Base-by-base conservation (phyloP, 2,329 filamentous ascomycete genomes). In the Fusarium staphyleae region DNA sequence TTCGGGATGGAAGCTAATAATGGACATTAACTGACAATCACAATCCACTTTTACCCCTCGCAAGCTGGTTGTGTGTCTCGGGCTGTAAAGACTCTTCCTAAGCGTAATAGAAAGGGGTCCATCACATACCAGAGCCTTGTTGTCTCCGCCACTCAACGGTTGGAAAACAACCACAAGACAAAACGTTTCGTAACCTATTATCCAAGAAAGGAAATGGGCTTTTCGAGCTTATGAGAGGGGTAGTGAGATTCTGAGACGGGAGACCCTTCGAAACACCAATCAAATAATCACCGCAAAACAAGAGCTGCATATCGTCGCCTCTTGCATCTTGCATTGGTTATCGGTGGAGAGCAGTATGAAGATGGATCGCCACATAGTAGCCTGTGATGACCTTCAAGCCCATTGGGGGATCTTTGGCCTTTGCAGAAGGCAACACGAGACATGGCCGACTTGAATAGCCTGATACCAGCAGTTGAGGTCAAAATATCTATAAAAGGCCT, bases 71-170 rank as follows among this genome's bases (percentile, higher is more conserved):
- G 0, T 1, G 2, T 9, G 26, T 30, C 13, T 37, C 33, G 30
- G 16, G 30, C 11, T 2, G 24, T 11, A 30, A 15, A 35, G 37
- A 8, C 9, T 14, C 14, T 47, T 37, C 19, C 10, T 19, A 37
- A 22, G n/a, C 33, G 43, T 28, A 32, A 7, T 19, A 35, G 14
- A 14, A 24, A 19, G 8, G 26, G 32, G 19, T 8, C 2, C 29
- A 18, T 62, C 57, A 55, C 53, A 62, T 61, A 50, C 53, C 57
- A 45, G 44, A 47, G 18, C 11, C 1, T 7, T 39, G 13, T 41
- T 44, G 19, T 34, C 26, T 29, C 11, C 11, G 13, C 43, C 15
- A 30, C 11, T 3, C 9, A 35, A 12, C 4, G 2, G 19, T 28
- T 22, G 11, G 43, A 11, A 22, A 10, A 40, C 22, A 3, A 13